Conservation (phyloP, 345 rosid genomes). For the Noccaea bulbosa region DNA sequence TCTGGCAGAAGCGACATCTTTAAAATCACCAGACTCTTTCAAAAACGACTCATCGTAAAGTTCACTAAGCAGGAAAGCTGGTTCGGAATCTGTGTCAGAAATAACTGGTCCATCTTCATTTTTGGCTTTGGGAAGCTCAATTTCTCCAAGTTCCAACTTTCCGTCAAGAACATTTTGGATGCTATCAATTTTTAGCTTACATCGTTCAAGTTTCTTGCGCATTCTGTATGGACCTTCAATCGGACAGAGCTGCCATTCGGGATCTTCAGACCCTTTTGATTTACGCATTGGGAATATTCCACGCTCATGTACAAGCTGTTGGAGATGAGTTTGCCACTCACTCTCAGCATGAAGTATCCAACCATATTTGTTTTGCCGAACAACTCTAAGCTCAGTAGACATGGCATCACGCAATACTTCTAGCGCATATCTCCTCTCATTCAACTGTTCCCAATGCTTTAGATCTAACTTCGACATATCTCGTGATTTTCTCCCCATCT, state of each 20-base stretch:
- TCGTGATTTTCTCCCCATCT: constrained; percentile 87
- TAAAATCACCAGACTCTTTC: constrained; percentile 56
- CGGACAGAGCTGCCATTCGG: constrained; percentile 99
- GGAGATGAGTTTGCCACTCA: constrained; percentile 97
- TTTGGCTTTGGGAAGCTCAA: constrained; percentile 61
- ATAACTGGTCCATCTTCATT: constrained; percentile 60
- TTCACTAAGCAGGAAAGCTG: constrained; percentile 65
- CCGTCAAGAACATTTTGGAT: constrained; percentile 81
- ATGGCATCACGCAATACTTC: constrained; percentile 92
- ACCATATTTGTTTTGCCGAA: constrained; percentile 99
- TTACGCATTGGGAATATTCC: constrained; percentile 89
- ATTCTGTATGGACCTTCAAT: constrained; percentile 99
- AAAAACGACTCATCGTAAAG: constrained; percentile 64
- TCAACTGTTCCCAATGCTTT: constrained; percentile 94
- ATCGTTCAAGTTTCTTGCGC: constrained; percentile 98
- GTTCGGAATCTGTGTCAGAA: constrained; percentile 73
- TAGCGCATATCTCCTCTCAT: constrained; percentile 93
- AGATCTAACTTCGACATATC: constrained; percentile 78
- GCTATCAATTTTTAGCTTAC: constrained; percentile 78
- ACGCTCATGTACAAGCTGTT: constrained; percentile 95
- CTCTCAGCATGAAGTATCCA: constrained; percentile 99
- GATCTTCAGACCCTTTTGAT: constrained; percentile 61
- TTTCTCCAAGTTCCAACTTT: constrained; percentile 73
- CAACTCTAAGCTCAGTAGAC: constrained; percentile 99
- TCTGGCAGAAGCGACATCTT: constrained; percentile 61